These are phyloP conservation scores for Hypoxylon lienhwacheense DNA, from an alignment of 495 filamentous ascomycete genomes.

Conservation along the genomic window DNA sequence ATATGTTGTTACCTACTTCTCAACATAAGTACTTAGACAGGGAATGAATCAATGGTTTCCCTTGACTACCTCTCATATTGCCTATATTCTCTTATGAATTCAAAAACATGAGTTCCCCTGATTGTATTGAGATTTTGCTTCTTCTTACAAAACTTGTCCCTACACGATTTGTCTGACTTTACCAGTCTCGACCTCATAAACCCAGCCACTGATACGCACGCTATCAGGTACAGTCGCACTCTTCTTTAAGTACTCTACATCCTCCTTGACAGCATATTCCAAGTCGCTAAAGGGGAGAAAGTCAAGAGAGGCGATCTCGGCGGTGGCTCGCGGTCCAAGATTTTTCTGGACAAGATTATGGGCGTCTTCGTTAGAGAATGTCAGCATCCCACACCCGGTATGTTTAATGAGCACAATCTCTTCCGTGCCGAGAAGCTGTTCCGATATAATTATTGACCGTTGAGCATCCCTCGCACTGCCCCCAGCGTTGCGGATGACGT, in stretches of 20 bases:
- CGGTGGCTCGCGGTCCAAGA: constrained; percentile 48
- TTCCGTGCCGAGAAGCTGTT: constrained; percentile 79
- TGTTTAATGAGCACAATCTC: constrained; percentile 82
- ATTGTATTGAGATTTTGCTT: no score
- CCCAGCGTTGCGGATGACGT: constrained; percentile 81
- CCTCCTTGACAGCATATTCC: constrained; percentile 63
- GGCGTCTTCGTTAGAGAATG: constrained; percentile 69
- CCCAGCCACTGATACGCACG: constrained; percentile 68
- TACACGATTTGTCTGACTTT: constrained; percentile 61
- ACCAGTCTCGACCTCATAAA: constrained; percentile 80
- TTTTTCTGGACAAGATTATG: constrained; percentile 60
- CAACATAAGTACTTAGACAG: no score
- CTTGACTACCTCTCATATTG: no score
- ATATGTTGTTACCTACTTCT: no score
- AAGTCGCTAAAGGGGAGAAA: constrained; percentile 70
- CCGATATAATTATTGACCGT: constrained; percentile 73
- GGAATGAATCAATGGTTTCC: no score
- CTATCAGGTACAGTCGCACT: constrained; percentile 60
- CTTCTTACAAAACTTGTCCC: background rate
- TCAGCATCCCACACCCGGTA: constrained; percentile 80
- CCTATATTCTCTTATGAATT: no score
- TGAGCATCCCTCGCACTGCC: constrained; percentile 68
- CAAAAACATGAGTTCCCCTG: no score
- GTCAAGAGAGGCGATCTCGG: constrained; percentile 49
- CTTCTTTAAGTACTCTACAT: constrained; percentile 64